Conservation (phyloP, 75 land plant species). For the Ceratopteris richardii region DNA sequence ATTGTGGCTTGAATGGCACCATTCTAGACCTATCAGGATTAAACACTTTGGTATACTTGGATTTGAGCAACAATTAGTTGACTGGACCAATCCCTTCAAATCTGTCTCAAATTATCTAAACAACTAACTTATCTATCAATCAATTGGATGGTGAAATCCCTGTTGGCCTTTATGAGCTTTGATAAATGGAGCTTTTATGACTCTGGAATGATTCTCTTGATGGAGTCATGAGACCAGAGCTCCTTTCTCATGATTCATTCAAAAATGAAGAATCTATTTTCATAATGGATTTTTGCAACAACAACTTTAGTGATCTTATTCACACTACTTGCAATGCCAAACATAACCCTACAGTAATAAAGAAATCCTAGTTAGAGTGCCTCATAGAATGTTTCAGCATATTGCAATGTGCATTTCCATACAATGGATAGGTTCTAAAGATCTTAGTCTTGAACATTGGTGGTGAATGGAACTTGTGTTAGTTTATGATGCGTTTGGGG, state of each 20-base stretch:
- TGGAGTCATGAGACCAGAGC: constrained; percentile 38
- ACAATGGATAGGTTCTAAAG: constrained; percentile 12
- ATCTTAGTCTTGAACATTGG: too few species aligned
- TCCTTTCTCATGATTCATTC: constrained; percentile 28
- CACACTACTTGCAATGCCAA: too few species aligned
- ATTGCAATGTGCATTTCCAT: constrained; percentile 4
- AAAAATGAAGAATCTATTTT: neutral
- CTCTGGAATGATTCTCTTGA: constrained; percentile 39
- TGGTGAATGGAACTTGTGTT: too few species aligned
- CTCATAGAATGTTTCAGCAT: neutral
- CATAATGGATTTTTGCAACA: too few species aligned
- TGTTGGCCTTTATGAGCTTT: neutral
- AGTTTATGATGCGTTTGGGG: too few species aligned
- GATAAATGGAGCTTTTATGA: neutral
- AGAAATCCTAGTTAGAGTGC: constrained; percentile 32
- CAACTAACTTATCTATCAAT: constrained; percentile 10
- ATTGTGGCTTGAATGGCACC: constrained; percentile 8
- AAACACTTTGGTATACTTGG: constrained; percentile 8
- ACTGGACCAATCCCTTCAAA: too few species aligned
- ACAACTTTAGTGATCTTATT: too few species aligned
- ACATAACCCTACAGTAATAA: too few species aligned
- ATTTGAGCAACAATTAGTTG: too few species aligned
- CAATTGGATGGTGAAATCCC: constrained; percentile 23
- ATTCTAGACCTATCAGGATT: constrained; percentile 8
- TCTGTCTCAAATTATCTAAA: neutral